A percentile compares a stretch with the other conserved stretches of the same genome.
Evolutionary conservation across 179 eudicot species (phyloP).

Genomic region (Vitellaria paradoxa): DNA sequence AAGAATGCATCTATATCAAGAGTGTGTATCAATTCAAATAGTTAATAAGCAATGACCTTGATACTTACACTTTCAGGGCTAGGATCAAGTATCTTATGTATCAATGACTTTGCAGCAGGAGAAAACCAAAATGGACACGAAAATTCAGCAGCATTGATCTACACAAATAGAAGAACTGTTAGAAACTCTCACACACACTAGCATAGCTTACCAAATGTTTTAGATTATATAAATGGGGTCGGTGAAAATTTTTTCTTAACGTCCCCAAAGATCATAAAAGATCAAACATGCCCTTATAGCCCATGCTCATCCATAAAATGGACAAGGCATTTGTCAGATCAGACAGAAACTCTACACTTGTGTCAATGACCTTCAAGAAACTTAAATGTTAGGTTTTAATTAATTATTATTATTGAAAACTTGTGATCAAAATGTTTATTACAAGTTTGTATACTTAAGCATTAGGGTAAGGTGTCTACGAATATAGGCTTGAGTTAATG

Average conservation of each 20-base stretch:
- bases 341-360: not conserved
- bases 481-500: too few species aligned
- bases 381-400: too few species aligned
- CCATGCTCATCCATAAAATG: not conserved
- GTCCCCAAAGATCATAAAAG: not conserved
- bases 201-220: slow-evolving; percentile 1
- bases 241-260: not conserved
- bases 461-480: too few species aligned
- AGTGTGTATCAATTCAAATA: not conserved
- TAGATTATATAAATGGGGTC: not conserved
- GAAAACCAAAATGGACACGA: slow-evolving; percentile 76
- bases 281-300: not conserved
- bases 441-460: too few species aligned
- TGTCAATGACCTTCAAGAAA: not conserved
- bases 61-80: slow-evolving; percentile 71
- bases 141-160: slow-evolving; percentile 65
- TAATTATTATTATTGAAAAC: too few species aligned
- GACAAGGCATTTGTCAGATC: not conserved
- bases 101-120: slow-evolving; percentile 52
- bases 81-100: slow-evolving; percentile 73
- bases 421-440: too few species aligned
- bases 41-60: slow-evolving; percentile 10
- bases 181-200: slow-evolving; percentile 12
- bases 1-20: not conserved
- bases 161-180: slow-evolving; percentile 22